Evolutionary conservation across 2,329 filamentous ascomycete species (phyloP).

Genomic region (Fusarium paranaense): DNA sequence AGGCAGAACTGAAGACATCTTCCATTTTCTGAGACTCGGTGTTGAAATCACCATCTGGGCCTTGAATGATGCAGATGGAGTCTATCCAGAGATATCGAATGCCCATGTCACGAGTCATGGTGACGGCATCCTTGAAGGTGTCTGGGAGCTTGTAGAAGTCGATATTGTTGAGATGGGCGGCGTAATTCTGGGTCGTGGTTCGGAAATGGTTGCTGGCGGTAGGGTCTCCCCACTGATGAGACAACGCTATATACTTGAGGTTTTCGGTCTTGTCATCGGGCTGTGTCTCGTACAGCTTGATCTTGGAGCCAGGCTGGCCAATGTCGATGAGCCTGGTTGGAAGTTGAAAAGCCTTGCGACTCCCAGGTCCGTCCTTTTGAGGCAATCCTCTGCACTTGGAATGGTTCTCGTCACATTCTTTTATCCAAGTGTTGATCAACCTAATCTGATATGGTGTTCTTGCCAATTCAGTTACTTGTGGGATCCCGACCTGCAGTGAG

Average conservation of each 20-base stretch:
- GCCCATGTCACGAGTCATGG: slow-evolving; percentile 4
- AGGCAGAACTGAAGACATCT: slow-evolving; percentile 16
- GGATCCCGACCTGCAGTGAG: background rate
- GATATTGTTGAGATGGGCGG: background rate
- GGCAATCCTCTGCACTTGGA: background rate
- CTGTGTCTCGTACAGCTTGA: background rate
- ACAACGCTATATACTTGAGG: slow-evolving; percentile 4
- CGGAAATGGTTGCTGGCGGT: slow-evolving; percentile 1
- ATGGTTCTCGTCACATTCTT: background rate
- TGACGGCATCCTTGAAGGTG: slow-evolving; percentile 22
- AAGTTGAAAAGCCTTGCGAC: background rate
- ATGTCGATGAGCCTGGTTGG: slow-evolving; percentile 9
- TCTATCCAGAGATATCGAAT: slow-evolving; percentile 29
- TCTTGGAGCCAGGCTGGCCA: background rate
- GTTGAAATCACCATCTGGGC: slow-evolving; percentile 12
- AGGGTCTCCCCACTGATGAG: slow-evolving; percentile 8
- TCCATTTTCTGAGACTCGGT: slow-evolving; percentile 18
- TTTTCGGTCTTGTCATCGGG: background rate
- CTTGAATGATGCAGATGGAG: slow-evolving; percentile 29
- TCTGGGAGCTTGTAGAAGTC: background rate
- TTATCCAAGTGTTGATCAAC: background rate
- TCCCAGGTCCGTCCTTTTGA: background rate
- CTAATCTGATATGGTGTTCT: background rate
- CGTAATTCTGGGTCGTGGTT: background rate
- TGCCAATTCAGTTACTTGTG: background rate